Conservation (phyloP, 2,329 filamentous ascomycete genomes). For the Exserohilum turcica region DNA sequence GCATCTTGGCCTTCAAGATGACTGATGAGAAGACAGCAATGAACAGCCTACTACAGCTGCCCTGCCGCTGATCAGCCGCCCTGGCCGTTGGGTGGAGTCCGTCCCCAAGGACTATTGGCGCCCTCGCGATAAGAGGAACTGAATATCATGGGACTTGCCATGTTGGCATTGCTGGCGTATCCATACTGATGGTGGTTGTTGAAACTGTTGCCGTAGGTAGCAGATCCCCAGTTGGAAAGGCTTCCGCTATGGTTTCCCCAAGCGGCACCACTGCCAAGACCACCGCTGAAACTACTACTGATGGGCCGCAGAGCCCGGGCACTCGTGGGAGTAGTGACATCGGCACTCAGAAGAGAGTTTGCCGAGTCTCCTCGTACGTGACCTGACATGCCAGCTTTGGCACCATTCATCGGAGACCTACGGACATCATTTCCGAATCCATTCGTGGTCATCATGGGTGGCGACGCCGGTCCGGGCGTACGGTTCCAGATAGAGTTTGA, state of each 20-base stretch:
- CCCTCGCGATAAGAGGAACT: constrained; percentile 45
- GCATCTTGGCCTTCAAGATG: neutral
- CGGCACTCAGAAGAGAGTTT: constrained; percentile 48
- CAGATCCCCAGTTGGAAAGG: constrained; percentile 33
- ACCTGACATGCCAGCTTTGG: constrained; percentile 39
- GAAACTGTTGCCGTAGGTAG: constrained; percentile 28
- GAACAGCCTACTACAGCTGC: constrained; percentile 22
- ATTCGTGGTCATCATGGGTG: constrained; percentile 27
- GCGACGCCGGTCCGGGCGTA: constrained; percentile 40
- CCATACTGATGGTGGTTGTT: constrained; percentile 27
- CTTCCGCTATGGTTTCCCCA: constrained; percentile 38
- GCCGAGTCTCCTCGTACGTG: constrained; percentile 53
- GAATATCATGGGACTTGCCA: constrained; percentile 51
- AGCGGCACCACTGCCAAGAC: constrained; percentile 35
- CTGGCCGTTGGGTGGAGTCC: constrained; percentile 46
- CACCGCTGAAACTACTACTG: constrained; percentile 32
- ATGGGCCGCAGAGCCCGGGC: constrained; percentile 27
- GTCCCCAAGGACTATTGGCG: constrained; percentile 41
- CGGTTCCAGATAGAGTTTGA: constrained; percentile 47
- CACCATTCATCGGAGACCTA: constrained; percentile 41
- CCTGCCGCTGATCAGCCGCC: constrained; percentile 39
- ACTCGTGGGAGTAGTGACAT: constrained; percentile 21
- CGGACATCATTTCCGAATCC: constrained; percentile 25
- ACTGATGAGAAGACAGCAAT: constrained; percentile 11
- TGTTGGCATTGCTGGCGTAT: constrained; percentile 29